Conservation (phyloP, 108 stramenopile species). For the Skeletonema grethae region DNA sequence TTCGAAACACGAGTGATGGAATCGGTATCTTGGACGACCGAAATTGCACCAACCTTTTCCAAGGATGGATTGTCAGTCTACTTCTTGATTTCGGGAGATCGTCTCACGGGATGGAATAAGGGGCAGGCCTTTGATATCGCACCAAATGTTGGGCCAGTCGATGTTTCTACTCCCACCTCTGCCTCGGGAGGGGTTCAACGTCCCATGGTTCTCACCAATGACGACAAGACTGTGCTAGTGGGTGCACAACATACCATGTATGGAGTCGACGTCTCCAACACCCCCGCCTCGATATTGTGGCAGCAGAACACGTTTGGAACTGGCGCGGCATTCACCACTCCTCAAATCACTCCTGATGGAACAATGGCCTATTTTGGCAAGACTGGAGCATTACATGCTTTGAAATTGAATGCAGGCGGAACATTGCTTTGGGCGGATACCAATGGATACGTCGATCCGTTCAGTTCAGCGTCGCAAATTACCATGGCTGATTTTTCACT, state of each 20-base stretch:
- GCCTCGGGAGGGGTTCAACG: neutral
- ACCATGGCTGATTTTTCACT: conserved; percentile 9
- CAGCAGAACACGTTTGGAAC: neutral
- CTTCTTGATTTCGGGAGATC: conserved; percentile 8
- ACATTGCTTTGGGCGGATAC: conserved; percentile 1
- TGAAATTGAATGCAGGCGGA: neutral
- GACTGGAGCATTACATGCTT: neutral
- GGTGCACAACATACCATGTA: neutral
- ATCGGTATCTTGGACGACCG: conserved; percentile 8
- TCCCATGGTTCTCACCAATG: neutral
- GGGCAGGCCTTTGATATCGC: conserved; percentile 3
- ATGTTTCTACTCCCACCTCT: neutral
- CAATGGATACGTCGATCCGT: conserved; percentile 6
- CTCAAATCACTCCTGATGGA: conserved; percentile 4
- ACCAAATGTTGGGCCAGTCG: neutral
- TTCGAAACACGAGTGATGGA: conserved; percentile 6
- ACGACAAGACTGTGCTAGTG: neutral
- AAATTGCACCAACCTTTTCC: conserved; percentile 8
- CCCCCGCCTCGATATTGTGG: neutral
- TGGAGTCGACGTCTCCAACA: neutral
- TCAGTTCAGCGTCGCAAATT: neutral
- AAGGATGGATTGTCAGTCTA: conserved; percentile 10
- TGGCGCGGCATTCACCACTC: neutral
- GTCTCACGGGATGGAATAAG: conserved; percentile 8
- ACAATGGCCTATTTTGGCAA: conserved; percentile 8